Evolutionary conservation across 371 early-diverging fungal species (phyloP), one percentile per base, ranked within the genome.

Genomic region (Lichtheimia hyalospora): DNA sequence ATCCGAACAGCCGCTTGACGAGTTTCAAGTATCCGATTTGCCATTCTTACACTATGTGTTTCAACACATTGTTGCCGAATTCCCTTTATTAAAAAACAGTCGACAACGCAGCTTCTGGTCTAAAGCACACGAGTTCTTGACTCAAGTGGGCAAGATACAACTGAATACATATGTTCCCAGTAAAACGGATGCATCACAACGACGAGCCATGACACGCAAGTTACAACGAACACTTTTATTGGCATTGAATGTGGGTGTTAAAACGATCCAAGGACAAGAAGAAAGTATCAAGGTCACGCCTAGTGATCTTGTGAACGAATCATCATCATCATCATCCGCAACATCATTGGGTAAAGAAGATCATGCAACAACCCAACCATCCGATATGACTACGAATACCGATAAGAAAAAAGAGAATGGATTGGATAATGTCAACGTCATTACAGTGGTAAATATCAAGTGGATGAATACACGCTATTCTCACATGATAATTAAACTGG

Each of bases 211-310:
- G 55, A 57, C 66, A 20, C 70, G 70, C 49, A 79, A 79, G 56
- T 34, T 79, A 6, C 57, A 76, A 54, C 71, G 70, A 15, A 49
- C 70, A 16, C 52, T 79, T 20, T 61, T 72, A 23, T 49, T 79
- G 42, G 64, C 76, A 6, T 59, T 76, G 0, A 63, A 67, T n/a
- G 63, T 70, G 10, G 70, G 70, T 44, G 74, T 79, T 34, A 76
- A 79, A 58, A 72, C 74, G 0, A 57, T 68, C 0, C 70, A 75
- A 51, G 77, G 79, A 0, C 66, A 69, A 8, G 77, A 79, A 58
- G 73, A 76, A 28, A 64, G 66, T 16, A 70, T 76, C 39, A 63
- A 73, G 20, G 39, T 73, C 48, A 57, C 51, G 18, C 41, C 59
- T 41, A 44, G 24, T 15, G 62, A 62, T 16, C 43, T 62, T 18